These are phyloP conservation scores for Grammothele lineata DNA, from an alignment of 768 basidiomycete genomes.

Conservation along the genomic window DNA sequence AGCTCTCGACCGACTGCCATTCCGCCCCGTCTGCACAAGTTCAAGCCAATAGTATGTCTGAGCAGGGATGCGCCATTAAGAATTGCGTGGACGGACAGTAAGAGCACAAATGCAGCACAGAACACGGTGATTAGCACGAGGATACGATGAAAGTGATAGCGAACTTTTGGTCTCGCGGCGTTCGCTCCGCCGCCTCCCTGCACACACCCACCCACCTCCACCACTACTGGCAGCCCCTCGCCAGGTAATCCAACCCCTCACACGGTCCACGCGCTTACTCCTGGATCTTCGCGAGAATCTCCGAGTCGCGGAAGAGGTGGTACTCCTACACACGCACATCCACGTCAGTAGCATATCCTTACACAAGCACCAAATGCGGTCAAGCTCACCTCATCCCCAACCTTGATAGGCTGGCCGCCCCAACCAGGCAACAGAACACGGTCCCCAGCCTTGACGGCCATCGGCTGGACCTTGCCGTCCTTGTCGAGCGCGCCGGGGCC, in stretches of 20 bases:
- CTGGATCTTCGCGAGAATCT: constrained; percentile 94
- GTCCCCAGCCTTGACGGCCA: constrained; percentile 83
- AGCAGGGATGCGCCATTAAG: too few relatives aligned
- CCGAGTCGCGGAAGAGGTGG: constrained; percentile 89
- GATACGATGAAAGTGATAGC: constrained; percentile 15
- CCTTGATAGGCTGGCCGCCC: constrained; percentile 95
- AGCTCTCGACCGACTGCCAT: too few relatives aligned
- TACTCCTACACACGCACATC: constrained; percentile 62
- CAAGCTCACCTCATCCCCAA: constrained; percentile 88
- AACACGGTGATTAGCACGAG: constrained; percentile 12
- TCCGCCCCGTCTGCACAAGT: too few relatives aligned
- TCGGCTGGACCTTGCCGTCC: constrained; percentile 71
- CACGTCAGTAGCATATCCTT: neutral
- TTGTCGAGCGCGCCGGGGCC: constrained; percentile 94
- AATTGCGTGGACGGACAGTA: too few relatives aligned
- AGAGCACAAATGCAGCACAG: too few relatives aligned
- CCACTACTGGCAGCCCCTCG: neutral
- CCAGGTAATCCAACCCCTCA: too few relatives aligned
- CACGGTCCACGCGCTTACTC: constrained; percentile 43
- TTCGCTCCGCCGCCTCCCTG: neutral
- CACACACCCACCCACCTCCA: neutral
- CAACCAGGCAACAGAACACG: constrained; percentile 92
- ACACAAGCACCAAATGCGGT: neutral
- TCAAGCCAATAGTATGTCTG: too few relatives aligned
- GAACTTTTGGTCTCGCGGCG: constrained; percentile 10